Base-by-base conservation (phyloP, 2,329 filamentous ascomycete genomes). In the Parascedosporium putredinis region DNA sequence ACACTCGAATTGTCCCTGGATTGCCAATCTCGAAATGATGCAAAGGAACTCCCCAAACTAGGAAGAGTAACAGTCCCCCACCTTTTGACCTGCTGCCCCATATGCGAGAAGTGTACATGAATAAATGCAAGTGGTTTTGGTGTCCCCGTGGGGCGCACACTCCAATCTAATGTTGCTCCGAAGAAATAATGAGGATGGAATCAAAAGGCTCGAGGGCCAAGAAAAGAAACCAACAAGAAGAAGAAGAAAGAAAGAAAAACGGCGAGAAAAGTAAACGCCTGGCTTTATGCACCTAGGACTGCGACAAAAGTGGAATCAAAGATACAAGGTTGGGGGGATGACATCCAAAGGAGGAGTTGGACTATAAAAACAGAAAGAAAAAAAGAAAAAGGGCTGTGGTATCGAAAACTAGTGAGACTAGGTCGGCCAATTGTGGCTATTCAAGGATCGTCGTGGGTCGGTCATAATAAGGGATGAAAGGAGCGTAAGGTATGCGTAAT, bases 311-410 rank as follows among this genome's bases (percentile, higher is more conserved):
- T 29, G 45, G 22, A 24, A 33, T 12, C 33, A 47, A 16, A 47
- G 24, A 16, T 47, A 33, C 8, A 47, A 47, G 31, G 22, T 6
- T 31, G n/a, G 44, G 12, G 46, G 45, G 33, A 14, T n/a, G n/a
- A n/a, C n/a, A n/a, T n/a, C 47, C 38, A 36, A 42, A 52, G 50
- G 45, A 42, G 49, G 47, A n/a, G n/a, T n/a, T 49, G 36, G 52
- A 47, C 50, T 51, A 40, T 23, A 31, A 9, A 33, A 27, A 14
- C 34, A 50, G 43, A 52, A 48, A 52, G 31, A n/a, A n/a, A n/a
- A n/a, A n/a, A n/a, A n/a, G n/a, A n/a, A n/a, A n/a, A n/a, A n/a
- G n/a, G n/a, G n/a, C n/a, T n/a, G n/a, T n/a, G 54, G 51, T 31
- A 31, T 31, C 27, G 12, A 51, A 20, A 42, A 20, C 18, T n/a